A percentile compares a stretch with the other conserved stretches of the same genome.
Evolutionary conservation across 2,329 filamentous ascomycete species (phyloP).

Genomic region (Cytospora paraplurivora): DNA sequence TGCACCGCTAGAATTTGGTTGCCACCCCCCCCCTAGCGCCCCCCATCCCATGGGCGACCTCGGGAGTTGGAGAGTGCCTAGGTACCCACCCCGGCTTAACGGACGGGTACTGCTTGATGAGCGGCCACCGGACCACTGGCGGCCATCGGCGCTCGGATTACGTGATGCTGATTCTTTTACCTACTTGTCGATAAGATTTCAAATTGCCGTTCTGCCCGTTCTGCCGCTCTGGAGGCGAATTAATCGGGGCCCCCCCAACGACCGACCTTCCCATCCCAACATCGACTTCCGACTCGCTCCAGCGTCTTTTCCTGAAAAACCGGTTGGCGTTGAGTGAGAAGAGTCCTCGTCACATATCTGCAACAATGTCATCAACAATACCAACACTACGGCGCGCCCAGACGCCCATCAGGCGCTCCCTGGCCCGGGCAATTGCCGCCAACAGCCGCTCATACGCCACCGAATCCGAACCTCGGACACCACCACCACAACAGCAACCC

Average conservation of each 20-base stretch:
- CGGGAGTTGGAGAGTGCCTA: too few relatives aligned
- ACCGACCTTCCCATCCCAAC: neutral
- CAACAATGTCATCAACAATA: slow-evolving; percentile 44
- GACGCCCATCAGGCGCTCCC: slow-evolving; percentile 45
- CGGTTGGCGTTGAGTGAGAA: slow-evolving; percentile 9
- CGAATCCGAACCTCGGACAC: slow-evolving; percentile 34
- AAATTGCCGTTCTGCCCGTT: neutral
- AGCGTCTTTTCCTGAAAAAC: neutral
- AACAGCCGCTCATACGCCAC: slow-evolving; percentile 50
- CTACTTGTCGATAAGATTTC: slow-evolving; percentile 19
- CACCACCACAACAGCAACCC: slow-evolving; percentile 25
- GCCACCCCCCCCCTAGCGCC: too few relatives aligned
- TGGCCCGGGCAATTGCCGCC: slow-evolving; percentile 38
- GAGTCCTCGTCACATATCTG: neutral
- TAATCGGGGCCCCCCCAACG: slow-evolving; percentile 8
- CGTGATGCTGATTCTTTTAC: slow-evolving; percentile 13
- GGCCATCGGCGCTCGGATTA: slow-evolving; percentile 17
- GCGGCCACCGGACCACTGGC: neutral
- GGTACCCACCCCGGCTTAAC: slow-evolving; percentile 12
- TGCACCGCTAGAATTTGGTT: slow-evolving; percentile 19
- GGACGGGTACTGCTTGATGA: too few relatives aligned
- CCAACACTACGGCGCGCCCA: slow-evolving; percentile 47
- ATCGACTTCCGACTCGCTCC: neutral
- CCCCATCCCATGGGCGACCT: too few relatives aligned
- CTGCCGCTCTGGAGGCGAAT: slow-evolving; percentile 20